Percentiles rank a stretch among this genome's conserved stretches.
phyloP scores from a whole-genome alignment of 2,329 filamentous ascomycete genomes.

The Fusarium nygamai region DNA sequence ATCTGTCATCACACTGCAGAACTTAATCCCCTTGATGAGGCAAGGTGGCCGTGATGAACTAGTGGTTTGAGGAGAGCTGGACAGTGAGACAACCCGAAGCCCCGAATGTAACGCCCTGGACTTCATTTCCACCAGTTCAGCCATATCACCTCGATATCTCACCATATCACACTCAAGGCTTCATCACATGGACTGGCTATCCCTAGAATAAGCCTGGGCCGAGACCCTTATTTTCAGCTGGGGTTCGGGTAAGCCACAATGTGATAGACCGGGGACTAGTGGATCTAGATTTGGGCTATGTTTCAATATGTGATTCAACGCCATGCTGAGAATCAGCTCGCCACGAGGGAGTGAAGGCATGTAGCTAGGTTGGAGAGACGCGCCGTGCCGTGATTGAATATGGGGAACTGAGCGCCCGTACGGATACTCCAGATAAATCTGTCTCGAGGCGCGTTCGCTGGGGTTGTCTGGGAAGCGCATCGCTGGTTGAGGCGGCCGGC shows the following conservation, averaged over 20 bases:
- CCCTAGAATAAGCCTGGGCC: background rate
- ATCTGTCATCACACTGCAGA: background rate
- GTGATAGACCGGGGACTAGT: background rate
- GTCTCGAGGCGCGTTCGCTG: no score
- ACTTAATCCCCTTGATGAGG: fast-evolving
- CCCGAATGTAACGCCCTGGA: background rate
- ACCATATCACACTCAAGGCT: background rate
- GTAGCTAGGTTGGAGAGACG: background rate
- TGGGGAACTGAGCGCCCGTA: background rate
- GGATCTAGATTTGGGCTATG: background rate
- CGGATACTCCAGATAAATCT: no score
- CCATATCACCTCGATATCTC: background rate
- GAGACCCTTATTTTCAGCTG: background rate
- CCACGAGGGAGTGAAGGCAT: background rate
- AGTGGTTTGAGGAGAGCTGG: background rate
- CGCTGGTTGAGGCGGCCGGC: no score
- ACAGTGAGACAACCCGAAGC: background rate
- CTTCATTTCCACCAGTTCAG: background rate
- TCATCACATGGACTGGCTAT: background rate
- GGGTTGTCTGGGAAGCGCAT: no score
- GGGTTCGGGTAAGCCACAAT: background rate
- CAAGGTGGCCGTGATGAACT: background rate
- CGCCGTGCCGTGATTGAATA: background rate
- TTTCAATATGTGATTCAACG: background rate
- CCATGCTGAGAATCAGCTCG: background rate